Conservation (phyloP, 805 yeast species). For the Candida pini region DNA sequence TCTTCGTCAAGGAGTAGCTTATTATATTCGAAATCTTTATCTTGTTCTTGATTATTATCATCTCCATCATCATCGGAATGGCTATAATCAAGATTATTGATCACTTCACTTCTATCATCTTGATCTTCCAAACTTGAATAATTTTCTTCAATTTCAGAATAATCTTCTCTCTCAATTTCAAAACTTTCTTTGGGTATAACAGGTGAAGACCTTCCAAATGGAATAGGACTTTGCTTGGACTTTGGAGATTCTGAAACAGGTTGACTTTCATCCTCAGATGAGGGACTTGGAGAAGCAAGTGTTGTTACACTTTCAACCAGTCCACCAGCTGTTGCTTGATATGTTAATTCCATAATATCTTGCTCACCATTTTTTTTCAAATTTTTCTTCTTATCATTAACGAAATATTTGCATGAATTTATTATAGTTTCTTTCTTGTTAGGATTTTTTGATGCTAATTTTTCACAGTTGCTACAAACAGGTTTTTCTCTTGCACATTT, state of each 20-base stretch:
- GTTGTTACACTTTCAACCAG: not conserved
- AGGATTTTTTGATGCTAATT: conserved; percentile 15
- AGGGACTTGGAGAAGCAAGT: not conserved
- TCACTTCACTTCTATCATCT: conserved; percentile 4
- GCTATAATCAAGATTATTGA: not conserved
- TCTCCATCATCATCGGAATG: not conserved
- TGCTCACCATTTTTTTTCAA: conserved; percentile 20
- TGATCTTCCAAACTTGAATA: not conserved
- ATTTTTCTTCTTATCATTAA: conserved; percentile 48
- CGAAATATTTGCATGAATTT: conserved; percentile 45
- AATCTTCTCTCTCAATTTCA: not conserved
- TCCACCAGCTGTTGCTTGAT: conserved; percentile 1
- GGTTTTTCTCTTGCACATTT: conserved; percentile 61
- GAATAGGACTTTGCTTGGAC: not conserved
- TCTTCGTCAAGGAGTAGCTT: conserved; percentile 16
- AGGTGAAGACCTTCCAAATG: not conserved
- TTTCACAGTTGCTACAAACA: conserved; percentile 50
- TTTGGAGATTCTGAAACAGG: not conserved
- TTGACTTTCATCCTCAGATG: not conserved
- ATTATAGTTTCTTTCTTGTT: conserved; percentile 10
- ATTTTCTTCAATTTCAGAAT: not conserved
- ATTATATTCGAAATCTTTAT: not conserved
- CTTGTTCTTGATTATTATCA: not conserved
- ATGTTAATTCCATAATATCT: conserved; percentile 8
- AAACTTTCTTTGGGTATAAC: not conserved